Evolutionary conservation across 177 flowering plant species (phyloP), one percentile per base, ranked within the genome.

Genomic region (Vitis hybrid): DNA sequence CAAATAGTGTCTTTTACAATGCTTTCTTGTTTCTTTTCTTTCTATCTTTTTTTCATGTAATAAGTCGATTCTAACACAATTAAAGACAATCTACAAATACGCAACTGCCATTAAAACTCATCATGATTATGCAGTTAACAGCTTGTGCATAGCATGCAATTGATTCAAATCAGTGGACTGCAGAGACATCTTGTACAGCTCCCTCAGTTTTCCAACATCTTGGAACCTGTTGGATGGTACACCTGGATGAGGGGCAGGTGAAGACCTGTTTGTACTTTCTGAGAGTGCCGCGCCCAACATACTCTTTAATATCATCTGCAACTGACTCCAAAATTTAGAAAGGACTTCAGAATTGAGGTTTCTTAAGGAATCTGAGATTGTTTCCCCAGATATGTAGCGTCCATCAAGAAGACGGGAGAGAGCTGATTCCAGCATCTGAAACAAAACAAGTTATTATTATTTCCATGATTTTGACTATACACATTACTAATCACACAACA

Each of bases 381-480:
- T 33, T 59, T 80, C 84, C 28, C 61, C 81, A 67, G 82, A 78
- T 17, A 84, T 65, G 56, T 81, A 82, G 1, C 92, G 87, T 64
- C 87, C 99, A 77, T 95, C 99, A 31, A 95, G 89, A 70, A 95
- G 80, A 74, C 81, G 79, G 69, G 82, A 78, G 38, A 95, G 77
- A 65, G 96, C 93, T 9, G 93, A 81, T 65, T 95, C 98, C 72
- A 93, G 75, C 82, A 89, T 83, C 98, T 95, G 86, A 11, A 79
- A 64, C 68, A 73, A 60, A 53, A 62, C 22, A 51, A n/a, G 13
- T 9, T 15, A 50, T 56, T 33, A 60, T 66, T 31, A 33, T 52
- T 13, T 58, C 4, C n/a, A 18, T 24, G 50, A 4, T 11, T 6
- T 19, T 13, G 19, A 67, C 53, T 11, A 24, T 24, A 12, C 4